These are phyloP conservation scores for Cordyceps militaris DNA, from an alignment of 2,329 filamentous ascomycete species.

Conservation along the genomic window DNA sequence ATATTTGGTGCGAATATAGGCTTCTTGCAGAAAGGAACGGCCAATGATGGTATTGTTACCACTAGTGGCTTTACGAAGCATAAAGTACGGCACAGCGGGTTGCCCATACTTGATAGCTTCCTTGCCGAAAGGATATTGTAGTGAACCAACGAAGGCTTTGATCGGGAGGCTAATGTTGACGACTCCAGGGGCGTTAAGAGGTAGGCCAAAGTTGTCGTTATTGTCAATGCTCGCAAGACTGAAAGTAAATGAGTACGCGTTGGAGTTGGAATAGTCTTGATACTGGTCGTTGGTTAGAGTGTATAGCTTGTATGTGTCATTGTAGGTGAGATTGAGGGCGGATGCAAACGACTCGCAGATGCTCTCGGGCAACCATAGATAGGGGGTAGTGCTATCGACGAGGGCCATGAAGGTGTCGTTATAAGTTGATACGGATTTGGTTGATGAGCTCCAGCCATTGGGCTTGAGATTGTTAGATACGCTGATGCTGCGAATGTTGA, in stretches of 20 bases:
- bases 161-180: conserved; percentile 50
- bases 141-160: conserved; percentile 41
- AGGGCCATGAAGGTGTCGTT: conserved; percentile 42
- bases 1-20: conserved; percentile 52
- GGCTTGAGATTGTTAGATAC: conserved; percentile 26
- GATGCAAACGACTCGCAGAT: conserved; percentile 59
- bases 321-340: conserved; percentile 58
- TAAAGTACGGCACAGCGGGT: conserved; percentile 54
- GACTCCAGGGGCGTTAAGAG: conserved; percentile 42
- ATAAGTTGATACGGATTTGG: conserved; percentile 35
- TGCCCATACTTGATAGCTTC: conserved; percentile 37
- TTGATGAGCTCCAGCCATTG: conserved; percentile 33
- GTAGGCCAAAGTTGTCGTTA: conserved; percentile 43
- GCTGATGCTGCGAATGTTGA: conserved; percentile 53
- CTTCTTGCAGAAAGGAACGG: conserved; percentile 63
- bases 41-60: conserved; percentile 55
- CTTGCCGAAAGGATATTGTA: conserved; percentile 43
- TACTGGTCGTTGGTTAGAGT: conserved; percentile 53
- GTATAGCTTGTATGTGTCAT: conserved; percentile 57
- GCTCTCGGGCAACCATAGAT: conserved; percentile 53
- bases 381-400: conserved; percentile 59
- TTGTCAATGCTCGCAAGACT: conserved; percentile 49
- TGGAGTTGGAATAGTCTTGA: conserved; percentile 34
- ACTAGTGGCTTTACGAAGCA: conserved; percentile 49
- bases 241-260: conserved; percentile 49